Evolutionary conservation across 1,139 yeast species (phyloP).

Genomic region (Geotrichum bryndzae): DNA sequence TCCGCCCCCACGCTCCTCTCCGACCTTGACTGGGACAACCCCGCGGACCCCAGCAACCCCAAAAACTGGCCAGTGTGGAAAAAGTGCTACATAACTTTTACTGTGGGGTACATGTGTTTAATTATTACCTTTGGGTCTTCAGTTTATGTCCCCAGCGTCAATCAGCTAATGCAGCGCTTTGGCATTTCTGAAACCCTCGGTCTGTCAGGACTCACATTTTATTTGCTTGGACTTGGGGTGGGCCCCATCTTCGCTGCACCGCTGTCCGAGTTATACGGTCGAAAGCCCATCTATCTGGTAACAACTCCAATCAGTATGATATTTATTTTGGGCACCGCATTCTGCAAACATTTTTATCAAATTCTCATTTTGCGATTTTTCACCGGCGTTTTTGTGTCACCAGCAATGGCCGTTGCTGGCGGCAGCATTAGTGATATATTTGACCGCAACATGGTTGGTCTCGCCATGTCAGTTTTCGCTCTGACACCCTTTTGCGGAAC

Average conservation of each 20-base stretch:
- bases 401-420: constrained; percentile 33
- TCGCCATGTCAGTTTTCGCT: constrained; percentile 39
- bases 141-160: constrained; percentile 2
- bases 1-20: background rate
- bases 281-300: constrained; percentile 54
- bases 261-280: constrained; percentile 65
- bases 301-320: constrained; percentile 66
- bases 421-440: constrained; percentile 37
- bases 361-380: constrained; percentile 30
- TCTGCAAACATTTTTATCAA: constrained; percentile 50
- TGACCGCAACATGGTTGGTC: constrained; percentile 39
- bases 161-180: constrained; percentile 2
- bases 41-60: constrained; percentile 9
- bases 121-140: constrained; percentile 13
- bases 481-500: constrained; percentile 40
- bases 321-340: constrained; percentile 71
- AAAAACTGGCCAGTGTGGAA: constrained; percentile 10
- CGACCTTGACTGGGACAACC: constrained; percentile 9
- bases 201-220: constrained; percentile 62
- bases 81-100: constrained; percentile 9
- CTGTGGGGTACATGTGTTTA: constrained; percentile 9
- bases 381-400: constrained; percentile 41
- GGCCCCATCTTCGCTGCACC: constrained; percentile 79
- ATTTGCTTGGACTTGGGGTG: constrained; percentile 61
- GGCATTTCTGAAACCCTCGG: constrained; percentile 28